Percentiles rank a stretch among this genome's conserved stretches.
Conservation (phyloP, 352 stramenopile genomes). For the Aphanomyces astaci region DNA sequence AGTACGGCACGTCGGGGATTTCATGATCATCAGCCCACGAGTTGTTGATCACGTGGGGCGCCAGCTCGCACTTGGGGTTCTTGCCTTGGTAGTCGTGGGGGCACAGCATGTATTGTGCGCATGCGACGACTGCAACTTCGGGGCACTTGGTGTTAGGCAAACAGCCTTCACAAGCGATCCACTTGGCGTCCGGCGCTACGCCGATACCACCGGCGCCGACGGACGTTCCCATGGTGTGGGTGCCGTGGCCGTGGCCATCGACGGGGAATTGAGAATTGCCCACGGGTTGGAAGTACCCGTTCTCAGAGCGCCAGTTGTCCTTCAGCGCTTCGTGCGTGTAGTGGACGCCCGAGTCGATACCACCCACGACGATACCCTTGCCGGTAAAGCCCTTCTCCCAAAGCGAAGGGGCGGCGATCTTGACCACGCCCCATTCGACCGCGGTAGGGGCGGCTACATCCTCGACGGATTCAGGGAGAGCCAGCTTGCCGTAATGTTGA, state of each 20-base stretch:
- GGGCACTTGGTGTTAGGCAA: constrained; percentile 1
- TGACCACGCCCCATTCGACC: constrained; percentile 15
- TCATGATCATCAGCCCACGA: constrained; percentile 30
- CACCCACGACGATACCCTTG: constrained; percentile 20
- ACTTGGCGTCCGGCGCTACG: constrained; percentile 37
- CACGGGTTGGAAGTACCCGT: constrained; percentile 42
- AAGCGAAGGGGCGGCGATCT: constrained; percentile 1
- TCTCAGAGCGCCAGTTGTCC: constrained; percentile 30
- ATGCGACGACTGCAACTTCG: constrained; percentile 31
- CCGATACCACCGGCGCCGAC: constrained; percentile 32
- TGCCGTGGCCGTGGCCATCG: constrained; percentile 42
- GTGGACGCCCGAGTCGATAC: constrained; percentile 18
- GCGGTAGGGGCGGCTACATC: neutral
- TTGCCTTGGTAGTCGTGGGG: constrained; percentile 43
- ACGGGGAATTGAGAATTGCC: constrained; percentile 30
- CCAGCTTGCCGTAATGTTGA: constrained; percentile 9
- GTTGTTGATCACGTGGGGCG: constrained; percentile 57
- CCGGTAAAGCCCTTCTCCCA: constrained; percentile 12
- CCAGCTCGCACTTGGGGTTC: constrained; percentile 41
- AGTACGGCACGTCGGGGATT: constrained; percentile 26
- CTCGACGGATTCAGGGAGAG: neutral
- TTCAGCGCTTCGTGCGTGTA: constrained; percentile 16
- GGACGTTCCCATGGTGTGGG: constrained; percentile 42
- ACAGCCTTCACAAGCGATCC: constrained; percentile 50
- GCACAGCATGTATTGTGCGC: constrained; percentile 50